These are phyloP conservation scores for Aspergillus fructus DNA, from an alignment of 2,329 filamentous ascomycete genomes.

Conservation along the genomic window DNA sequence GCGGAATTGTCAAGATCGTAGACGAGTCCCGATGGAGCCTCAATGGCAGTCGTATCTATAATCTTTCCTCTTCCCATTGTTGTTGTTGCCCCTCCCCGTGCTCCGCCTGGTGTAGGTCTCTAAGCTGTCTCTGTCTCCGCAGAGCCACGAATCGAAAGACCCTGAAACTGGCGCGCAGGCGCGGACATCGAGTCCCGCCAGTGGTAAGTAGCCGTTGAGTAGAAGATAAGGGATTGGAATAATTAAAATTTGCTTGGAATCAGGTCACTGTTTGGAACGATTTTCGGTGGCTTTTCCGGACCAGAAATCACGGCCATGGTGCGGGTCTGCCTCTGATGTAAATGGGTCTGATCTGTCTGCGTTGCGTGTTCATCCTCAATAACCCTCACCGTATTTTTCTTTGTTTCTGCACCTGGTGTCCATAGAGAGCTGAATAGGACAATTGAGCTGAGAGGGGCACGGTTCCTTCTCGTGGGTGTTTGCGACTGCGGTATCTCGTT, in stretches of 20 bases:
- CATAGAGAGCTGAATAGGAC: background rate
- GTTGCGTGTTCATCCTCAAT: background rate
- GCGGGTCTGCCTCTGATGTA: background rate
- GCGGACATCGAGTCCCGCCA: constrained; percentile 34
- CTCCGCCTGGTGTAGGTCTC: constrained; percentile 22
- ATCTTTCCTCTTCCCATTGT: constrained; percentile 1
- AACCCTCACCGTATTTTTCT: background rate
- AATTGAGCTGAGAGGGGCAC: background rate
- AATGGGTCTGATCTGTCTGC: background rate
- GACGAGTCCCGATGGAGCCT: constrained; percentile 33
- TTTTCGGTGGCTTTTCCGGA: background rate
- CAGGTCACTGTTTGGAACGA: background rate
- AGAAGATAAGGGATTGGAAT: background rate
- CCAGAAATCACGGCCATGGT: background rate
- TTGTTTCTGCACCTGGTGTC: background rate
- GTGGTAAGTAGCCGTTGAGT: constrained; percentile 7
- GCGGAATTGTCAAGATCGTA: constrained; percentile 31
- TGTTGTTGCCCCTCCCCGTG: constrained; percentile 18
- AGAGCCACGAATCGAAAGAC: constrained; percentile 38
- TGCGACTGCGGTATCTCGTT: background rate
- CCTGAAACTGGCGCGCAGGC: constrained; percentile 39
- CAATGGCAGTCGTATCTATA: constrained; percentile 23
- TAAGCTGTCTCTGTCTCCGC: constrained; percentile 31
- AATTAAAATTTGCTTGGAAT: background rate
- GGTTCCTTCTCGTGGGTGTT: background rate